phyloP scores from a whole-genome alignment of 2,329 filamentous ascomycete species.

The Tolypocladium tropicale region DNA sequence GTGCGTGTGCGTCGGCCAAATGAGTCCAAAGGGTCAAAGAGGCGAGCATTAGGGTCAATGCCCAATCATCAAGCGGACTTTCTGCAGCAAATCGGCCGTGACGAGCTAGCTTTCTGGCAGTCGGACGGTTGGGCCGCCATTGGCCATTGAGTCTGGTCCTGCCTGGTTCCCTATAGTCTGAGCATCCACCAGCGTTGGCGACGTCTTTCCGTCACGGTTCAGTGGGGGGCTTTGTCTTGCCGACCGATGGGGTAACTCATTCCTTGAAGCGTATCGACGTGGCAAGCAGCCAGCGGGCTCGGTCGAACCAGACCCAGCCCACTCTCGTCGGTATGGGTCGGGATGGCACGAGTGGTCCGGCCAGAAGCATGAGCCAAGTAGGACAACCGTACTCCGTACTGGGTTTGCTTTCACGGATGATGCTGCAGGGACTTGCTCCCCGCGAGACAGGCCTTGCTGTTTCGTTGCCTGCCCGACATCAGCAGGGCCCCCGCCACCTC shows the following conservation, averaged over 20 bases:
- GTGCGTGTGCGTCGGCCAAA: background rate
- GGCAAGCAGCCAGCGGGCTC: conserved; percentile 17
- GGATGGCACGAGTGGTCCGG: background rate
- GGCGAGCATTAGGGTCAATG: conserved; percentile 3
- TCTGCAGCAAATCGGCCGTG: conserved; percentile 1
- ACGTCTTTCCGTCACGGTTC: background rate
- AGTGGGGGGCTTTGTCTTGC: background rate
- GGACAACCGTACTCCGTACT: background rate
- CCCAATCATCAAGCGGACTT: conserved; percentile 7
- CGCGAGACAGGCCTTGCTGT: background rate
- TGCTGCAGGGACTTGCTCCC: background rate
- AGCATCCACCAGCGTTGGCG: background rate
- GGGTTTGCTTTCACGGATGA: background rate
- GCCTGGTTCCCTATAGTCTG: background rate
- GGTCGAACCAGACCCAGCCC: conserved; percentile 2
- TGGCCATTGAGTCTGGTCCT: background rate
- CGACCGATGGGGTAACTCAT: background rate
- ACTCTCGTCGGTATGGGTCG: background rate
- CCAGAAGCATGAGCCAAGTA: background rate
- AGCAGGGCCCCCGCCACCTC: conserved; percentile 5
- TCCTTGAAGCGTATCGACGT: conserved; percentile 19
- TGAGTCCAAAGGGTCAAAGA: background rate
- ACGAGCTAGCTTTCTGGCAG: background rate
- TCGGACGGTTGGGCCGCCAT: background rate
- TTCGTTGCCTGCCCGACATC: background rate